Percentiles rank a stretch among this genome's conserved stretches.
These are phyloP conservation scores for Aspergillus ustus DNA, from an alignment of 2,329 filamentous ascomycete genomes.

Conservation along the genomic window DNA sequence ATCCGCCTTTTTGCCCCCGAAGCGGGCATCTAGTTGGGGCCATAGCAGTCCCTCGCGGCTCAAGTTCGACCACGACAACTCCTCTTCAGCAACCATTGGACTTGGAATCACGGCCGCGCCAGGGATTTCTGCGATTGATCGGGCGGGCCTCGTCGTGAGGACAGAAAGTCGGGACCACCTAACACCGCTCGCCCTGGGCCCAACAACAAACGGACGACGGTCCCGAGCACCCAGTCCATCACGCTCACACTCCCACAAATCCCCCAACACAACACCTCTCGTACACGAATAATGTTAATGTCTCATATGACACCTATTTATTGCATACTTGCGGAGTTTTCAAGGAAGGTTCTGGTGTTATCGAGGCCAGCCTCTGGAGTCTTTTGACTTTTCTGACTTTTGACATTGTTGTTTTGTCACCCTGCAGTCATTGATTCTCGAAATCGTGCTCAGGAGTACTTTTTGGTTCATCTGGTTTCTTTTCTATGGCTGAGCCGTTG, in stretches of 20 bases:
- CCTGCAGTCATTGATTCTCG: neutral
- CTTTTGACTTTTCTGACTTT: neutral
- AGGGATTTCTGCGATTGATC: conserved; percentile 54
- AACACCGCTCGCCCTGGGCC: conserved; percentile 56
- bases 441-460: neutral
- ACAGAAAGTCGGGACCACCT: conserved; percentile 87
- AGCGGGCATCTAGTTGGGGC: conserved; percentile 40
- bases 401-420: neutral
- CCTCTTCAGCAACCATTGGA: conserved; percentile 44
- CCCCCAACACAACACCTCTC: conserved; percentile 41
- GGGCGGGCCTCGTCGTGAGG: conserved; percentile 75
- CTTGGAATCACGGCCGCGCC: conserved; percentile 39
- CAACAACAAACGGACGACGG: conserved; percentile 52
- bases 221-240: conserved; percentile 56
- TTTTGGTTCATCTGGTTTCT: neutral
- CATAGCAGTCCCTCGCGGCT: conserved; percentile 35
- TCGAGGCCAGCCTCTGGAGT: neutral
- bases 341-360: neutral
- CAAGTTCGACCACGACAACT: conserved; percentile 47
- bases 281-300: conserved; percentile 37
- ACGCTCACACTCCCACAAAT: conserved; percentile 40
- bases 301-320: conserved; percentile 22
- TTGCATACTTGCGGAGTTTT: conserved; percentile 34
- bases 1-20: conserved; percentile 63
- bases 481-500: neutral